Base-by-base conservation (phyloP, 495 filamentous ascomycete genomes). In the Neurospora pannonica region DNA sequence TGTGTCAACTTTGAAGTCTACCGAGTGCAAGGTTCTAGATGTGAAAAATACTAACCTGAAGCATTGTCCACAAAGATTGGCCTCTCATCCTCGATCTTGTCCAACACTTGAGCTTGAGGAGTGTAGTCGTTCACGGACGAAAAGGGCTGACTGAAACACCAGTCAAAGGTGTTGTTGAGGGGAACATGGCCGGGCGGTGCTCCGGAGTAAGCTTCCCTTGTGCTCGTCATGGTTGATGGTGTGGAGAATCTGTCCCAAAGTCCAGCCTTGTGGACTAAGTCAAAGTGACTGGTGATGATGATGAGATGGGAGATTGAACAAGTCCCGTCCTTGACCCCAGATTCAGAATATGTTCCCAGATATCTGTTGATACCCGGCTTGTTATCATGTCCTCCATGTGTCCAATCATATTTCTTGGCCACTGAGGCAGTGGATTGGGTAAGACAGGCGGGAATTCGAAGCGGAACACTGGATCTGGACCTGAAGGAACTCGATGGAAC, bases 11-110 rank as follows among this genome's bases (percentile, higher is more conserved):
- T 71, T 48, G 24, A 4, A 21, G 28, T 71, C 70, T n/a, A 40
- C 19, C 34, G 3, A 21, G 2, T 62, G 13, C 3, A 60, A 60
- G 11, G 24, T 8, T 62, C 0, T 2, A 62, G 24, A 17, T 34
- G 15, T 8, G 11, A 67, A 7, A 7, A 0, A 67, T 28, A 72
- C 79, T 31, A 73, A 79, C 78, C 76, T 42, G 78, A 71, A 40
- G 72, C 71, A 70, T 82, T 77, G 70, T 82, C 79, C 15, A 82
- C 74, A 74, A 82, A 82, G 43, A 82, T 77, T 24, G 74, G 76
- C 62, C 78, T 34, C 34, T 70, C 70, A 17, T 75, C 62, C 36
- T 80, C 76, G 34, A 80, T 75, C 71, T 38, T 74, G 39, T 76
- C 70, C 46, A 82, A 60, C 1, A n/a, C 31, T n/a, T 79, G 79